phyloP scores from a whole-genome alignment of 305 asterid genomes.

The Plantago lanceolata region DNA sequence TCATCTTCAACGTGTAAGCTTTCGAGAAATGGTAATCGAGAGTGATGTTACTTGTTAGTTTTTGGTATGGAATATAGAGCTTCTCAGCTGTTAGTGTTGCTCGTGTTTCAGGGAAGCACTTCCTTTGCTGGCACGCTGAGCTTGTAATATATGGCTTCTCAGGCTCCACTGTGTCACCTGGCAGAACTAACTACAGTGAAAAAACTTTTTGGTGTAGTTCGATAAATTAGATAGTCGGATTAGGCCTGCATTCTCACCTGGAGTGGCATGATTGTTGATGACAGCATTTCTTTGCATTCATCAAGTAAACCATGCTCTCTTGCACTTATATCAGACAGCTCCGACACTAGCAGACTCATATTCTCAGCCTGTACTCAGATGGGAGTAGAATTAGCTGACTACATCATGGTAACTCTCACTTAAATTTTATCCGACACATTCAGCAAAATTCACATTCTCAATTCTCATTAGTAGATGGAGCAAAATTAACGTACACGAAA shows the following conservation, averaged over 20 bases:
- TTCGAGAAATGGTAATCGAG: neutral
- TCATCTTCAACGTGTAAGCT: neutral
- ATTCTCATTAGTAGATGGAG: neutral
- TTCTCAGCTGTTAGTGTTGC: neutral
- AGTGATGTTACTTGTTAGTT: too few species aligned
- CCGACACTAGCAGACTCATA: slow-evolving; percentile 45
- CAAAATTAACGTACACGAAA: too few species aligned
- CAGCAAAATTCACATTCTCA: neutral
- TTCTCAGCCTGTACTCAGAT: slow-evolving; percentile 57
- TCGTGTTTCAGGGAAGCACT: neutral
- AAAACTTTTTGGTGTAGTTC: neutral
- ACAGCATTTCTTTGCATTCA: slow-evolving; percentile 55
- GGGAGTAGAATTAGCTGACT: neutral
- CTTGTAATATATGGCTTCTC: slow-evolving; percentile 56
- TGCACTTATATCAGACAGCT: slow-evolving; percentile 51
- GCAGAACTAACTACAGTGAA: slow-evolving; percentile 23
- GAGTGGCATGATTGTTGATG: slow-evolving; percentile 42
- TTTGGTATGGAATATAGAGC: too few species aligned
- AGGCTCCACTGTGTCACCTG: slow-evolving; percentile 71
- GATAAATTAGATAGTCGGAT: neutral
- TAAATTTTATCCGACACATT: neutral
- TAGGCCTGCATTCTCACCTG: slow-evolving; percentile 43
- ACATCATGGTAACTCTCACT: too few species aligned
- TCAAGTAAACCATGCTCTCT: slow-evolving; percentile 49
- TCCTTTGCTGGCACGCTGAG: slow-evolving; percentile 30